Evolutionary conservation across 495 filamentous ascomycete species (phyloP).

Genomic region (Talaromyces adpressus): DNA sequence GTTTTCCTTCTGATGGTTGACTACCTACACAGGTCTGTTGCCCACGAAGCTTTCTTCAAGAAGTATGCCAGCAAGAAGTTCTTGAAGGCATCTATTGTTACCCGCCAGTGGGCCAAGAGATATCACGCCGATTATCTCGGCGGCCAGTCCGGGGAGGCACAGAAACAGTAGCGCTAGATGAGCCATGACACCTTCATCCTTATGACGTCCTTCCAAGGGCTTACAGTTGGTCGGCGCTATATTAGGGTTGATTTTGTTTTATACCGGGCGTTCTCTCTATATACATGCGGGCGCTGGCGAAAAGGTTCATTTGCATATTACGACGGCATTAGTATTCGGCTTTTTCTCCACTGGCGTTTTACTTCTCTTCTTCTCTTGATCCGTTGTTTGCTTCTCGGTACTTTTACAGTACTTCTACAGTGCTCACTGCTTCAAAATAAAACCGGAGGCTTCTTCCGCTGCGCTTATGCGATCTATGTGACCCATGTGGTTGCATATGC

Average conservation of each 20-base stretch:
- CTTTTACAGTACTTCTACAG: not conserved
- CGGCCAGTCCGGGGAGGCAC: conserved; percentile 21
- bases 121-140: conserved; percentile 40
- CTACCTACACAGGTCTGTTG: conserved; percentile 80
- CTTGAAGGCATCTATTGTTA: conserved; percentile 74
- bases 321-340: conserved; percentile 10
- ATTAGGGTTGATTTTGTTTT: conserved; percentile 6
- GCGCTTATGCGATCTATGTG: not conserved
- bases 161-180: conserved; percentile 26
- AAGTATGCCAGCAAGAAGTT: conserved; percentile 98
- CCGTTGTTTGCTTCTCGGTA: not conserved
- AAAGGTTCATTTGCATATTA: conserved; percentile 7
- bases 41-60: conserved; percentile 96
- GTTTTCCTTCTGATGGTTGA: conserved; percentile 93
- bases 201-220: conserved; percentile 3
- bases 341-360: conserved; percentile 1
- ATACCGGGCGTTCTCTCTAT: conserved; percentile 9
- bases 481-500: not conserved
- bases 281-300: conserved; percentile 7
- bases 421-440: not conserved
- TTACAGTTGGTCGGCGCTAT: conserved; percentile 9
- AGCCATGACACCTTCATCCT: conserved; percentile 16
- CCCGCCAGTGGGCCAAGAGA: conserved; percentile 89
- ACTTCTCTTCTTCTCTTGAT: not conserved
- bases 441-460: not conserved